Percentiles rank a stretch among this genome's conserved stretches.
These are phyloP conservation scores for Cercophora scortea DNA, from an alignment of 495 filamentous ascomycete species.

Conservation along the genomic window DNA sequence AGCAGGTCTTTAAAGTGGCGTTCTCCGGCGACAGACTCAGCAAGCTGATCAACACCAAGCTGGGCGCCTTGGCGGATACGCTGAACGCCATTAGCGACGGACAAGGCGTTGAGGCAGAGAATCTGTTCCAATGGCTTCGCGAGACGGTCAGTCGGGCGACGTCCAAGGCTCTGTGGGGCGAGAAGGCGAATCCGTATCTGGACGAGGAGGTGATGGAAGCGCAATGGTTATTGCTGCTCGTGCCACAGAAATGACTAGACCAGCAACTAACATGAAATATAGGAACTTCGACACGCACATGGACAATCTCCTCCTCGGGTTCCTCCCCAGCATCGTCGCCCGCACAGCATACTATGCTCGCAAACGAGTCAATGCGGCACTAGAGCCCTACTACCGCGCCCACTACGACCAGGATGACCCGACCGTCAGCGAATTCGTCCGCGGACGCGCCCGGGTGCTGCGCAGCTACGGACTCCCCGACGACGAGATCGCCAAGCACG, in stretches of 20 bases:
- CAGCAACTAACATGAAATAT: not conserved
- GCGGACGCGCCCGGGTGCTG: constrained; percentile 1
- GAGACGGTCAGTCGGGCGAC: constrained; percentile 19
- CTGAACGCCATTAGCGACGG: not conserved
- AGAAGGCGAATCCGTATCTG: constrained; percentile 16
- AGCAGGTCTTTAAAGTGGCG: constrained; percentile 4
- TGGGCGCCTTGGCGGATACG: not conserved
- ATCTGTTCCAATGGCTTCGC: constrained; percentile 25
- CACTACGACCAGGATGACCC: not conserved
- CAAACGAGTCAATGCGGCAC: constrained; percentile 5
- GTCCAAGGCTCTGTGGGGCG: constrained; percentile 21
- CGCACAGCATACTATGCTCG: constrained; percentile 22
- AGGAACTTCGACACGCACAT: constrained; percentile 22
- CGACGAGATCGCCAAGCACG: constrained; percentile 6
- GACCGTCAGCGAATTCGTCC: constrained; percentile 1
- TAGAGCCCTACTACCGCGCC: constrained; percentile 4
- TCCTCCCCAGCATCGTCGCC: constrained; percentile 19
- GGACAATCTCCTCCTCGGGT: constrained; percentile 14
- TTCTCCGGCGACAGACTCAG: constrained; percentile 3
- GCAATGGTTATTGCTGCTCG: constrained; percentile 1
- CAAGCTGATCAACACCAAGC: not conserved
- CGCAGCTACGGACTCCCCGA: constrained; percentile 3
- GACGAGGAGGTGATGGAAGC: constrained; percentile 11
- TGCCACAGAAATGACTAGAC: not conserved
- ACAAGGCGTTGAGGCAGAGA: not conserved